Percentiles rank a stretch among this genome's conserved stretches.
Conservation (phyloP, 2,329 filamentous ascomycete species). For the Fusarium concolor region DNA sequence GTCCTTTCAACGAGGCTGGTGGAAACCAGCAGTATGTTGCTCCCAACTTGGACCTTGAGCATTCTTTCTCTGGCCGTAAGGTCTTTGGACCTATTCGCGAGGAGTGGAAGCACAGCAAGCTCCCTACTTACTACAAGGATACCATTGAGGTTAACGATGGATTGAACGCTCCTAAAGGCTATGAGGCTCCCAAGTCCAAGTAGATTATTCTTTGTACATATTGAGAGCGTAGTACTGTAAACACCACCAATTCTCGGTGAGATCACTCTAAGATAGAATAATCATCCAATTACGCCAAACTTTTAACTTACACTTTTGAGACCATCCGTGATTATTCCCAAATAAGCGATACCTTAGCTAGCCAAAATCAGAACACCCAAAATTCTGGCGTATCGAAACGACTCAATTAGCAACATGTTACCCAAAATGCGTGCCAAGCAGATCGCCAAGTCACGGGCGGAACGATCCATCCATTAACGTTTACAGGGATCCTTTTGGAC, state of each 20-base stretch:
- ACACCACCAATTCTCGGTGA: not conserved
- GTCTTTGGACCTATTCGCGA: slow-evolving; percentile 55
- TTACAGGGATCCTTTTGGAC: not conserved
- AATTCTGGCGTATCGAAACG: no score
- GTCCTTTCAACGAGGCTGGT: slow-evolving; percentile 55
- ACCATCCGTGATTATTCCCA: not conserved
- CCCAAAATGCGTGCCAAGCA: not conserved
- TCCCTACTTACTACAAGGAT: slow-evolving; percentile 58
- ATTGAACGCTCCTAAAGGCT: slow-evolving; percentile 56
- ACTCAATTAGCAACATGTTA: not conserved
- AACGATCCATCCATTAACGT: slow-evolving; percentile 3
- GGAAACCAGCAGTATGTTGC: slow-evolving; percentile 53
- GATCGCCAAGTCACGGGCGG: slow-evolving; percentile 11
- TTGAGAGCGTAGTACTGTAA: not conserved
- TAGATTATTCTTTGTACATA: not conserved
- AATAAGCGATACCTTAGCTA: not conserved
- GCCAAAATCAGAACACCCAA: not conserved
- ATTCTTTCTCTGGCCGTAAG: slow-evolving; percentile 48
- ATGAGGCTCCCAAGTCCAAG: slow-evolving; percentile 42
- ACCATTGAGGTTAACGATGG: slow-evolving; percentile 57
- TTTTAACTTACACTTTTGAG: no score
- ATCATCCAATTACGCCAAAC: not conserved
- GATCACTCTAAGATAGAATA: not conserved
- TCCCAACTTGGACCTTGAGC: slow-evolving; percentile 54
- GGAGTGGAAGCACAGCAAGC: slow-evolving; percentile 53